Evolutionary conservation across 116 monocot species (phyloP).

Genomic region (Dioscorea cayenensis): DNA sequence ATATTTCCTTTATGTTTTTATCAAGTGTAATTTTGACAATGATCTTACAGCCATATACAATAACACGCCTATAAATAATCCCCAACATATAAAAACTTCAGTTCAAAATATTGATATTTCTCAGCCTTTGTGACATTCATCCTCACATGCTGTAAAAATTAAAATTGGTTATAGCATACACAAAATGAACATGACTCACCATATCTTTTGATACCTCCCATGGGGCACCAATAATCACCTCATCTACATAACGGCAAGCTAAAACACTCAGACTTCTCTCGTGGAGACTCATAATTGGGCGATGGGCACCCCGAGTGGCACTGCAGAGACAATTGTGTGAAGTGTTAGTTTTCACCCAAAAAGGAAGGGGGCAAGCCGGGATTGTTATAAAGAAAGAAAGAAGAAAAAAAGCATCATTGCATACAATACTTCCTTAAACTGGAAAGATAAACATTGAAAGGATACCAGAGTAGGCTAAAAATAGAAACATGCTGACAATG

Average conservation of each 20-base stretch:
- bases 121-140: background rate
- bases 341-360: background rate
- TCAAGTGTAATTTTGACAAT: too few species aligned
- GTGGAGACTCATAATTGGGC: constrained; percentile 98
- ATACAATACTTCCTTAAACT: too few species aligned
- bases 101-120: too few species aligned
- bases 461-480: too few species aligned
- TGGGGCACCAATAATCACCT: constrained; percentile 99
- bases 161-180: background rate
- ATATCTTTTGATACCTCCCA: constrained; percentile 92
- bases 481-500: too few species aligned
- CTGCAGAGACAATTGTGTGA: constrained; percentile 26
- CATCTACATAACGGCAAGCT: constrained; percentile 97
- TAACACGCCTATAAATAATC: too few species aligned
- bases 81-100: too few species aligned
- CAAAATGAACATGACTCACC: constrained; percentile 46
- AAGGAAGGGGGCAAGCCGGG: background rate
- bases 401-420: background rate
- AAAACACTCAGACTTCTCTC: constrained; percentile 97
- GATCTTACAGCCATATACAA: too few species aligned
- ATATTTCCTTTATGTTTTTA: too few species aligned
- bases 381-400: too few species aligned
- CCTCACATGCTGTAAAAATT: background rate
- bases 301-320: constrained; percentile 63
- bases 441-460: too few species aligned